Percentiles rank a stretch among this genome's conserved stretches.
These are phyloP conservation scores for Uncinocarpus reesii DNA, from an alignment of 2,329 filamentous ascomycete genomes.

Conservation along the genomic window DNA sequence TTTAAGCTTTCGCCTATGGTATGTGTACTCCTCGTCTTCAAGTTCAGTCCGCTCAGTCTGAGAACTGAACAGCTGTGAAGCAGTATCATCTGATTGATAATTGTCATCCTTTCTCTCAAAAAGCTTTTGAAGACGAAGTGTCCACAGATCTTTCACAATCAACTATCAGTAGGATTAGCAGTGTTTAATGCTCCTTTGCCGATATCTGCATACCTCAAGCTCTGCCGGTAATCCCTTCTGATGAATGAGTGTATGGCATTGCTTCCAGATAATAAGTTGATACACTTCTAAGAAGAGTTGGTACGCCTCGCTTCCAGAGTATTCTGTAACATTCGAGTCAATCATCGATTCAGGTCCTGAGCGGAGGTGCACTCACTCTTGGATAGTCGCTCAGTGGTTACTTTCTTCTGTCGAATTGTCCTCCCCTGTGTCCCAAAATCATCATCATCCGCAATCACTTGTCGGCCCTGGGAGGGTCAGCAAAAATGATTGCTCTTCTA, in stretches of 20 bases:
- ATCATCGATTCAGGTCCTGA: not conserved
- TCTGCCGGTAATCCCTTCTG: conserved; percentile 57
- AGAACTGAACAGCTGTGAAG: conserved; percentile 49
- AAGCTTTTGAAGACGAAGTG: conserved; percentile 56
- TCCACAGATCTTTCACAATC: conserved; percentile 76
- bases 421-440: conserved; percentile 55
- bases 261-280: conserved; percentile 74
- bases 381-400: conserved; percentile 44
- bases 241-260: conserved; percentile 62
- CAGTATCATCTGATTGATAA: conserved; percentile 27
- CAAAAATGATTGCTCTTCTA: too few species aligned
- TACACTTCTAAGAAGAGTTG: conserved; percentile 74
- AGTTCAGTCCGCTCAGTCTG: conserved; percentile 43
- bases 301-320: conserved; percentile 56
- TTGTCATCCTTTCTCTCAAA: conserved; percentile 36
- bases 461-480: conserved; percentile 26
- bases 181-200: too few species aligned
- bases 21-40: conserved; percentile 27
- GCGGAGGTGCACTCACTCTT: conserved; percentile 31
- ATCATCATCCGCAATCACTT: conserved; percentile 53
- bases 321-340: conserved; percentile 33
- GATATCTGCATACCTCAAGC: conserved; percentile 61
- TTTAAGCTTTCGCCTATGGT: conserved; percentile 27
- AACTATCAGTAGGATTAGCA: conserved; percentile 26
- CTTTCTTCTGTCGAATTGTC: conserved; percentile 47